Conservation (phyloP, 306 rosid species). For the Carpinus viminea region DNA sequence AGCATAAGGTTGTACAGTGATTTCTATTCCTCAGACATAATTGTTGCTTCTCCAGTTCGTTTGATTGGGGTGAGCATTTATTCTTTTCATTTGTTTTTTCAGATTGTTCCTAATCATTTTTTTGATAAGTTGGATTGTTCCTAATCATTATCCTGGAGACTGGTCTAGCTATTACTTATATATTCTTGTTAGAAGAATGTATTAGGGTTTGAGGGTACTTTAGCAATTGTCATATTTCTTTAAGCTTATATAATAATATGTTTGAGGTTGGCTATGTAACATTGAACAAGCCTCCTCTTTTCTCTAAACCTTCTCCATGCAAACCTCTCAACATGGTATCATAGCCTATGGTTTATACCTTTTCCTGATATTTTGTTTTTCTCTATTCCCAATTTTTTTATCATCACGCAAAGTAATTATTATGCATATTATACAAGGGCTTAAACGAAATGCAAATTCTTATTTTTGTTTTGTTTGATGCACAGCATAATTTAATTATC, state of each 20-base stretch:
- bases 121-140: too few relatives aligned
- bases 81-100: slow-evolving; percentile 5
- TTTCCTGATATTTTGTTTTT: too few relatives aligned
- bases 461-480: neutral
- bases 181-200: neutral
- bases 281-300: too few relatives aligned
- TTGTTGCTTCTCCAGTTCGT: slow-evolving; percentile 83
- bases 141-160: neutral
- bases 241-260: too few relatives aligned
- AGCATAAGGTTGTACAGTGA: slow-evolving; percentile 80
- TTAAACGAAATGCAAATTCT: neutral
- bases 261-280: too few relatives aligned
- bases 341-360: too few relatives aligned
- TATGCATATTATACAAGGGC: neutral
- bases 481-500: neutral
- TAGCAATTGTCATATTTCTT: too few relatives aligned
- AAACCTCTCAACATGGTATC: too few relatives aligned
- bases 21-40: slow-evolving; percentile 85
- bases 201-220: too few relatives aligned
- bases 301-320: too few relatives aligned
- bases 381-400: neutral
- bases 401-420: neutral
- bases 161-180: slow-evolving; percentile 9
- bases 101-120: too few relatives aligned
- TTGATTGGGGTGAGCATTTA: slow-evolving; percentile 59